Conservation (phyloP, 2,329 filamentous ascomycete genomes). For the Pestalotiopsis sp. region DNA sequence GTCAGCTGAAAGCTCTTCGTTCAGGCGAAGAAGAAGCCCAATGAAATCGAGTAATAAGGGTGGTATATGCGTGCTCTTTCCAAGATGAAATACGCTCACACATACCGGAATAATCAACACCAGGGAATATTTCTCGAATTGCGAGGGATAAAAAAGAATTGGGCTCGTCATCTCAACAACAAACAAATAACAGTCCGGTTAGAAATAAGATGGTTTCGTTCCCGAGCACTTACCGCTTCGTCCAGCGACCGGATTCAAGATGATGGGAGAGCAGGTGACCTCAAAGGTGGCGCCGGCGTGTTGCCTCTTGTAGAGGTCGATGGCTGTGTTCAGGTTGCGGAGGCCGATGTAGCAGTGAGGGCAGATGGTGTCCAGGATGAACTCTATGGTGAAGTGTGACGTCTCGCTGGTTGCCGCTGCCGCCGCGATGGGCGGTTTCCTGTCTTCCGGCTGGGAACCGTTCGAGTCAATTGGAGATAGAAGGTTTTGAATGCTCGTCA, state of each 20-base stretch:
- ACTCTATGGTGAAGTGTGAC: constrained; percentile 41
- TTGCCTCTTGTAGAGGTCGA: constrained; percentile 37
- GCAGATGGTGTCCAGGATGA: constrained; percentile 53
- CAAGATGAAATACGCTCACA: not conserved
- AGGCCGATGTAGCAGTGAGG: constrained; percentile 55
- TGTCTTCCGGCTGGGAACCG: not conserved
- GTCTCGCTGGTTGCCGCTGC: constrained; percentile 18
- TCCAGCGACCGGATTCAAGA: constrained; percentile 36
- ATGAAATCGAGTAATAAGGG: no score
- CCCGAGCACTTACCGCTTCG: constrained; percentile 26
- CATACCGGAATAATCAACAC: not conserved
- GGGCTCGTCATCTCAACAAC: not conserved
- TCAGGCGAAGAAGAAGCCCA: no score
- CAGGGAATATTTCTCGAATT: not conserved
- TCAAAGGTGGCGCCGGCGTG: constrained; percentile 48
- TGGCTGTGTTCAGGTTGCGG: constrained; percentile 46
- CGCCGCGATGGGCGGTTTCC: not conserved
- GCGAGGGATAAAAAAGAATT: not conserved
- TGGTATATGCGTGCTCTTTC: not conserved
- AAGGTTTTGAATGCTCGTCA: constrained; percentile 31
- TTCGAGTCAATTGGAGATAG: constrained; percentile 21
- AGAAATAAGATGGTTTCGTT: not conserved
- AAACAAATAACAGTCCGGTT: not conserved
- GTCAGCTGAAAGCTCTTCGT: not conserved
- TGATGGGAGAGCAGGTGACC: constrained; percentile 48